Evolutionary conservation across 1,139 yeast species (phyloP).

Genomic region (Taphrina pruni): DNA sequence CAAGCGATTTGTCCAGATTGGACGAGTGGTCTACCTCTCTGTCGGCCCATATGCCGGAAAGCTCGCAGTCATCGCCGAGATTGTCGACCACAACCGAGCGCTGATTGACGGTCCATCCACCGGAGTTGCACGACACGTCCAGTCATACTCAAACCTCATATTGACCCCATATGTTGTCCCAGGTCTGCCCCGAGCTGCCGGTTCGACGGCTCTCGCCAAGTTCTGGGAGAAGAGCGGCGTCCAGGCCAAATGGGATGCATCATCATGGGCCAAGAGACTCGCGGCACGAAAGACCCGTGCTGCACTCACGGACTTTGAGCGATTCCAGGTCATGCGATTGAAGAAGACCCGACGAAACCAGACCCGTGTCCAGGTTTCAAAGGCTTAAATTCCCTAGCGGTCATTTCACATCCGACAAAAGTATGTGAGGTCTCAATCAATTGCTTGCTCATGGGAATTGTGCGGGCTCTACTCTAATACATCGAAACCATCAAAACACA

Average conservation of each 20-base stretch:
- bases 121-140: conserved; percentile 88
- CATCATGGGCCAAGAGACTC: conserved; percentile 98
- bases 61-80: conserved; percentile 95
- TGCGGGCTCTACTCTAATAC: too few relatives aligned
- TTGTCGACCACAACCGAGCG: conserved; percentile 98
- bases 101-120: conserved; percentile 94
- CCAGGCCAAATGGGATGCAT: conserved; percentile 86
- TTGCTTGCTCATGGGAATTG: too few relatives aligned
- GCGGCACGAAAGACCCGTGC: conserved; percentile 94
- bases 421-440: not conserved
- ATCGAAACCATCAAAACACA: not conserved
- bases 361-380: conserved; percentile 33
- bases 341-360: conserved; percentile 55
- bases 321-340: conserved; percentile 81
- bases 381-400: conserved; percentile 9
- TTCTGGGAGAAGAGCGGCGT: conserved; percentile 93
- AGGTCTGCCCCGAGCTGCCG: conserved; percentile 91
- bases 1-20: conserved; percentile 95
- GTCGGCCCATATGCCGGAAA: conserved; percentile 71
- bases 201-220: conserved; percentile 83
- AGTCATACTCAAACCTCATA: conserved; percentile 82
- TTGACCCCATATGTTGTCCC: conserved; percentile 90
- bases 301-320: conserved; percentile 93
- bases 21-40: conserved; percentile 95
- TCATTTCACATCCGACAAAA: not conserved